Evolutionary conservation across 129 eudicot species (phyloP), one percentile per base, ranked within the genome.

Genomic region (Cynara cardunculus): DNA sequence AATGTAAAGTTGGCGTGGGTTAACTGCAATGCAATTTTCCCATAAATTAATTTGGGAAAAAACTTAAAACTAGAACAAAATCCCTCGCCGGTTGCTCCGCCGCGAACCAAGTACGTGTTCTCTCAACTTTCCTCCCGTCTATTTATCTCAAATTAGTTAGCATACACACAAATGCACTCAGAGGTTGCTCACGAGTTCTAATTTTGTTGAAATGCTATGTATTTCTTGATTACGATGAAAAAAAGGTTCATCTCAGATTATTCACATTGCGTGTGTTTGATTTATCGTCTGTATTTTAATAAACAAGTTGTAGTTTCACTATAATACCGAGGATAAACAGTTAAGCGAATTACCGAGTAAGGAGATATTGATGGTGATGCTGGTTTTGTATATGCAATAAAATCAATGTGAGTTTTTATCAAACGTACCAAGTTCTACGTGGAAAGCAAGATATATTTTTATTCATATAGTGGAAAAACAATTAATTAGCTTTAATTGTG

Each of bases 101-200:
- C 68, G 75, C 66, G 41, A 41, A 78, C 67, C 74, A n/a, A 37
- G 74, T 78, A 44, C 75, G 82, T 69, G 18, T 78, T 78, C 66
- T 30, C 13, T 78, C 65, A 25, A 25, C 65, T 25, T 16, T 77
- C 39, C 26, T 65, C 81, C 81, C 7, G 25, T 77, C 25, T 35
- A 34, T 13, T 5, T 65, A 32, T 65, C n/a, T 37, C 81, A 25
- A n/a, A 64, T 77, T 61, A 16, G 62, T 18, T 34, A 61, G 9
- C 2, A 30, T 62, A 6, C 61, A 6, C 35, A 76, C 19, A 16
- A 56, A 53, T 75, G 46, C 24, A 46, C 37, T 7, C 39, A 16
- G 37, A 25, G 24, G 35, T 41, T 31, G 31, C 27, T 75, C 49
- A 49, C 39, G 68, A 74, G 67, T 46, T 49, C 18, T 74, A 19